Base-by-base conservation (phyloP, 768 basidiomycete genomes). In the Phaeolepiota aurea region DNA sequence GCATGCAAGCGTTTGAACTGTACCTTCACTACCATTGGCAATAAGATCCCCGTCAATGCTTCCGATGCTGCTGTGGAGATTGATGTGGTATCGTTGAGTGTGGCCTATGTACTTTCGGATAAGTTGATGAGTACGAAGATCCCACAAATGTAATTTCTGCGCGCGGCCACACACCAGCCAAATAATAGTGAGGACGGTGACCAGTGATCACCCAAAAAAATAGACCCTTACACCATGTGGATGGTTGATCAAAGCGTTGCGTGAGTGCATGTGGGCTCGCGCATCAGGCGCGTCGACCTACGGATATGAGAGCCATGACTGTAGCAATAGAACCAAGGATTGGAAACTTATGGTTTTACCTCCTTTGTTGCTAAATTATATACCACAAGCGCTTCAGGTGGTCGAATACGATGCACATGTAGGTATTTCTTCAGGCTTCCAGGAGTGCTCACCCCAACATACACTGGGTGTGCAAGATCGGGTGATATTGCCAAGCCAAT, bases 1-100 rank as follows among this genome's bases (percentile, higher is more conserved):
- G 32, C 7, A 15, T 5, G 4, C 21, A 41, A 44, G 15, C 9
- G 37, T 3, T 31, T 33, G 50, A 10, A 61, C 75, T n/a, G 39
- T 48, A 89, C 94, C 94, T 79, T 97, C 94, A 54, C 91, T 94
- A 15, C 94, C 96, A 53, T 87, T 91, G 45, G 90, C 76, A 38
- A 99, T 74, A 55, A 93, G 92, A 55, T 85, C 87, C 39, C 82
- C 84, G 52, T 87, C 80, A 39, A 82, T 66, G 20, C 94, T 93
- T 20, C 93, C 96, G 60, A 98, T 96, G 55, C 89, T 92, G 58
- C 87, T 89, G 43, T 89, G 78, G 45, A 98, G n/a, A n/a, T n/a
- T 87, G 47, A 96, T 79, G 58, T 90, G 87, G 20, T 75, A 71
- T 2, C 79, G 77, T 58, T 94, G 90, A 20, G 72, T 74, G 47